These are phyloP conservation scores for Collybia sp. DNA, from an alignment of 768 basidiomycete genomes.

Conservation along the genomic window DNA sequence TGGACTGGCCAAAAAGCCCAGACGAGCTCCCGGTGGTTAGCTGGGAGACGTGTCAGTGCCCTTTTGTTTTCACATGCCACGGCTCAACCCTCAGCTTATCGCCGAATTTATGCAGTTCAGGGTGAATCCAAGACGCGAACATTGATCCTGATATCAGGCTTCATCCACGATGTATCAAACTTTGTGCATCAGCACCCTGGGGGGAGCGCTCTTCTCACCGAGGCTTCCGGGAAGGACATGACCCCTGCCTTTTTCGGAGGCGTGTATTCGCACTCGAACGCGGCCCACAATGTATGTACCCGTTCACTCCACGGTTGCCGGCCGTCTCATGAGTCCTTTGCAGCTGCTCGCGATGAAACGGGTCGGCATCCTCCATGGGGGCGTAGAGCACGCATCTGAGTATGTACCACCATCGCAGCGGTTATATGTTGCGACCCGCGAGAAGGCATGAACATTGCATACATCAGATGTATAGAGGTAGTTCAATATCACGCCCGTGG, in stretches of 20 bases:
- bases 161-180: slow-evolving; percentile 77
- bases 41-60: slow-evolving; percentile 73
- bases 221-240: slow-evolving; percentile 73
- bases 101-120: slow-evolving; percentile 43
- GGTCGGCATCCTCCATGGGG: slow-evolving; percentile 63
- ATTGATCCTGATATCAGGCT: slow-evolving; percentile 75
- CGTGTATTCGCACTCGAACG: slow-evolving; percentile 77
- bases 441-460: too few species aligned
- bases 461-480: too few species aligned
- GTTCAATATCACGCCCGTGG: too few species aligned
- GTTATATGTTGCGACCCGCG: slow-evolving; percentile 27
- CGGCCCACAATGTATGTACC: slow-evolving; percentile 65
- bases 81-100: background rate
- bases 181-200: slow-evolving; percentile 82
- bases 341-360: slow-evolving; percentile 72
- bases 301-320: background rate
- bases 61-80: slow-evolving; percentile 1
- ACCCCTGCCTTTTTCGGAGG: slow-evolving; percentile 87
- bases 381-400: slow-evolving; percentile 49
- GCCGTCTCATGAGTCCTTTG: background rate
- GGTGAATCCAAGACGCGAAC: slow-evolving; percentile 60
- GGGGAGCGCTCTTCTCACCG: slow-evolving; percentile 53
- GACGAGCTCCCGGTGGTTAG: slow-evolving; percentile 68
- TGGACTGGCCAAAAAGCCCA: slow-evolving; percentile 54
- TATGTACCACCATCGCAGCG: slow-evolving; percentile 44